Evolutionary conservation across 306 rosid species (phyloP), one percentile per base, ranked within the genome.

Genomic region (Quercus cerris): DNA sequence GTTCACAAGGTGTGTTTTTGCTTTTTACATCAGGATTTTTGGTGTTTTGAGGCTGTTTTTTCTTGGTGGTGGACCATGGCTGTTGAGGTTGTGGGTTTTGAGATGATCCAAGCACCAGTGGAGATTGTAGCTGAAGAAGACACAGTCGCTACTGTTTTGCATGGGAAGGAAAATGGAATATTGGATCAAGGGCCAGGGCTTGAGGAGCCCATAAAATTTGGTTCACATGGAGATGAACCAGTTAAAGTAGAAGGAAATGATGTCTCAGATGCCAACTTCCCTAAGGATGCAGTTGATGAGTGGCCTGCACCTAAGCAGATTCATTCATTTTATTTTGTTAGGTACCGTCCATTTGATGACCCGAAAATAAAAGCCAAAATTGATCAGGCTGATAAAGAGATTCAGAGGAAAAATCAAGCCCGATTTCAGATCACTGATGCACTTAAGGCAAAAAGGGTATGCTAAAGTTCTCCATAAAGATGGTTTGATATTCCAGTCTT

Each of bases 261-360:
- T 70, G 90, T 84, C 81, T 77, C 86, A 4, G 93, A 56, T 12
- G 58, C 87, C 15, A 84, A 82, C 77, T 68, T 75, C 77, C 98
- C 93, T 0, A 88, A 88, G 81, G 89, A 93, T 58, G 98, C 93
- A 19, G 91, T 78, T 57, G 98, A 91, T 52, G 99, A 96, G 70
- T 96, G 99, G 99, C 99, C 99, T 84, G 96, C 94, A 3, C 92
- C 96, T 27, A 87, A 86, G 97, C 98, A 95, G 89, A 81, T 88
- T 70, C 90, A 89, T 90, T 75, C 76, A 8, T 93, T 93, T 57
- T 96, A 88, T 51, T 90, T 96, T 75, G 78, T 90, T 62, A 90
- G 90, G 91, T 78, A 63, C 82, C 85, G 97, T 19, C 80, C 88
- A 8, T 89, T 73, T 28, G 99, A 93, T 18, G 99, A 96, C 80